Percentiles rank a stretch among this genome's conserved stretches.
phyloP scores from a whole-genome alignment of 2,329 filamentous ascomycete species.

The Laburnicola sp. region DNA sequence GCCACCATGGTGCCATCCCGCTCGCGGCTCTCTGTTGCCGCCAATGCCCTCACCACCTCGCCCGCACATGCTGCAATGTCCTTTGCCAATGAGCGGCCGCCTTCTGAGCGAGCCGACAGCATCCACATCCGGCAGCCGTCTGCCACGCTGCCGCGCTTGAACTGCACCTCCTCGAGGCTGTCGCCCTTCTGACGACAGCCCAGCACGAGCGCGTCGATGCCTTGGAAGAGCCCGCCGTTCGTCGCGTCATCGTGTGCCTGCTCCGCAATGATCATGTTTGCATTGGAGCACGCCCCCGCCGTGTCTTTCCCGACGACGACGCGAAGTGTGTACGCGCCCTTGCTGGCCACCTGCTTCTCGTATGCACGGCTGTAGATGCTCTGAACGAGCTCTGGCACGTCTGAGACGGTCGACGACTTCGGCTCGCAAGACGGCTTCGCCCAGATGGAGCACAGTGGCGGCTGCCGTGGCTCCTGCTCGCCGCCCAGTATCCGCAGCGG shows the following conservation, averaged over 20 bases:
- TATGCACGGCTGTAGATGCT: constrained; percentile 41
- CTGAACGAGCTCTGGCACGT: constrained; percentile 36
- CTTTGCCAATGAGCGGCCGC: constrained; percentile 41
- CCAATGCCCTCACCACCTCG: constrained; percentile 34
- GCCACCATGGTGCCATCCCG: constrained; percentile 27
- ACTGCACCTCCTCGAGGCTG: constrained; percentile 44
- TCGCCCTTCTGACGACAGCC: constrained; percentile 42
- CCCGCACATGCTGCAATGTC: constrained; percentile 41
- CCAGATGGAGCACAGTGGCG: constrained; percentile 43
- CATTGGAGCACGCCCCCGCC: constrained; percentile 26
- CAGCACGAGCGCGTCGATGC: constrained; percentile 37
- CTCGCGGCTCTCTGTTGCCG: constrained; percentile 19
- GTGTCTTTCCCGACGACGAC: constrained; percentile 33
- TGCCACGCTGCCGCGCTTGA: constrained; percentile 40
- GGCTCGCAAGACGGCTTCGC: constrained; percentile 30
- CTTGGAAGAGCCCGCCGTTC: constrained; percentile 31
- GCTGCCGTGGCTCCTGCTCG: constrained; percentile 30
- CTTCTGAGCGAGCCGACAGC: constrained; percentile 37
- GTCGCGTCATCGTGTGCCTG: constrained; percentile 18
- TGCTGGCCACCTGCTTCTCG: constrained; percentile 41
- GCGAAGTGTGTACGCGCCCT: constrained; percentile 34
- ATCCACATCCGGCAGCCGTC: constrained; percentile 38
- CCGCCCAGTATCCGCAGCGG: constrained; percentile 31
- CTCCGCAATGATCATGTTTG: constrained; percentile 39
- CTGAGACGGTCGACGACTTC: constrained; percentile 22